phyloP scores from a whole-genome alignment of 345 rosid genomes.

The Cardamine occulta region DNA sequence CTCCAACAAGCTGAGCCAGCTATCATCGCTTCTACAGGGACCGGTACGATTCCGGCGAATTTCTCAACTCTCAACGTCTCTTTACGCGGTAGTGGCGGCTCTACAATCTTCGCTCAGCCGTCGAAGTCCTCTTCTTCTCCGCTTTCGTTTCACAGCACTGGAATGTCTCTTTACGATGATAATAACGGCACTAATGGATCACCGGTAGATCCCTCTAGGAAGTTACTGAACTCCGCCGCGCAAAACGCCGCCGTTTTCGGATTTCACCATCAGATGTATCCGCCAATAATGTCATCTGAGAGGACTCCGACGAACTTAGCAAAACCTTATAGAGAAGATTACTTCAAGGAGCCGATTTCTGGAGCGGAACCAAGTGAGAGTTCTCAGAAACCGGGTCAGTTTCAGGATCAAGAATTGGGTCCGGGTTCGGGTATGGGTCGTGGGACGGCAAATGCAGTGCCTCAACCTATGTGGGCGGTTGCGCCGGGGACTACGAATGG shows the following conservation, averaged over 20 bases:
- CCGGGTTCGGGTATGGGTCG: constrained; percentile 48
- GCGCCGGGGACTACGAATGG: constrained; percentile 68
- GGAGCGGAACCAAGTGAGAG: constrained; percentile 45
- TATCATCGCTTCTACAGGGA: constrained; percentile 74
- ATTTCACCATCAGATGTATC: constrained; percentile 65
- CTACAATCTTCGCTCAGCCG: constrained; percentile 58
- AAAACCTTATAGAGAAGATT: constrained; percentile 67
- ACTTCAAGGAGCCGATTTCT: constrained; percentile 56
- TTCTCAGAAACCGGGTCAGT: constrained; percentile 53
- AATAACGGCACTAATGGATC: constrained; percentile 40
- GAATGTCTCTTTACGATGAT: constrained; percentile 52
- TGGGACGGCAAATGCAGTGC: constrained; percentile 42
- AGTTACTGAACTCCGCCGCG: constrained; percentile 40
- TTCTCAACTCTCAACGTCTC: constrained; percentile 77
- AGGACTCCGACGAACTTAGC: constrained; percentile 46
- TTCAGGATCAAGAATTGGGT: constrained; percentile 45
- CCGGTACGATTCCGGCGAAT: constrained; percentile 89
- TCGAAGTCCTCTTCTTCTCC: constrained; percentile 67
- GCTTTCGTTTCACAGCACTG: constrained; percentile 58
- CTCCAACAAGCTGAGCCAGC: constrained; percentile 84
- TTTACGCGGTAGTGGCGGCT: constrained; percentile 67
- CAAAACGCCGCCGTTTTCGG: constrained; percentile 53
- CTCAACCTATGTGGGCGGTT: constrained; percentile 81
- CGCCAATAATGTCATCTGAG: constrained; percentile 49
- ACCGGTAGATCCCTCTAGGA: constrained; percentile 41